A percentile compares a stretch with the other conserved stretches of the same genome.
phyloP scores from a whole-genome alignment of 2,329 filamentous ascomycete genomes.

The Pseudocercospora fijiensis region DNA sequence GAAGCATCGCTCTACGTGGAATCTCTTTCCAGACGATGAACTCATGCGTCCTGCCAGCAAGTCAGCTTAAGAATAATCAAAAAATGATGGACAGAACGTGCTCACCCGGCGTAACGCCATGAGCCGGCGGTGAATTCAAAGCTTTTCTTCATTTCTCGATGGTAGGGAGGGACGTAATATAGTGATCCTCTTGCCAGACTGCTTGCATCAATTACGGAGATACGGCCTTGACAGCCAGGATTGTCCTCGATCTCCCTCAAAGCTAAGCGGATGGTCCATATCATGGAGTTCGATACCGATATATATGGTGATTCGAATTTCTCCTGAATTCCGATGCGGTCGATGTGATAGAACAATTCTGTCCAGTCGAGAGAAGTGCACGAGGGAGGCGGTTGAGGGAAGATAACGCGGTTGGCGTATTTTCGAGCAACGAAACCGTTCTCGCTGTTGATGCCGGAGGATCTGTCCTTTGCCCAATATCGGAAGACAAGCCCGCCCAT shows the following conservation, averaged over 20 bases:
- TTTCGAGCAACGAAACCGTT: background rate
- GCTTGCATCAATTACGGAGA: slow-evolving; percentile 4
- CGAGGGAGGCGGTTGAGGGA: background rate
- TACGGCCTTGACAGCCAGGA: background rate
- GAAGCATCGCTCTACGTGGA: slow-evolving; percentile 1
- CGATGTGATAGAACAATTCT: slow-evolving; percentile 2
- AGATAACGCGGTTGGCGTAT: background rate
- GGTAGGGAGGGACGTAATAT: background rate
- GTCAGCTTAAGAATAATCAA: background rate
- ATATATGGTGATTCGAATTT: slow-evolving; percentile 1
- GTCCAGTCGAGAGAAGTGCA: background rate
- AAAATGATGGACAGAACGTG: too few species aligned
- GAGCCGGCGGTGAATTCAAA: background rate
- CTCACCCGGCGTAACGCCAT: background rate
- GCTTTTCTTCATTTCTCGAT: background rate
- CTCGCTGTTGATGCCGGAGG: background rate
- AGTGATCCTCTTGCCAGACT: background rate
- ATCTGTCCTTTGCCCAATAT: background rate
- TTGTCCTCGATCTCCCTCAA: background rate
- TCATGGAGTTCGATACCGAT: background rate
- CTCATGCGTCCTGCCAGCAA: slow-evolving; percentile 1
- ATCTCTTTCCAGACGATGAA: slow-evolving; percentile 3
- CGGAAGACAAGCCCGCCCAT: slow-evolving; percentile 1
- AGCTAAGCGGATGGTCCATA: slow-evolving; percentile 5
- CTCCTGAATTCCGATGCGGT: background rate